Conservation (phyloP, 2,329 filamentous ascomycete genomes). For the Calonectria honghensis region DNA sequence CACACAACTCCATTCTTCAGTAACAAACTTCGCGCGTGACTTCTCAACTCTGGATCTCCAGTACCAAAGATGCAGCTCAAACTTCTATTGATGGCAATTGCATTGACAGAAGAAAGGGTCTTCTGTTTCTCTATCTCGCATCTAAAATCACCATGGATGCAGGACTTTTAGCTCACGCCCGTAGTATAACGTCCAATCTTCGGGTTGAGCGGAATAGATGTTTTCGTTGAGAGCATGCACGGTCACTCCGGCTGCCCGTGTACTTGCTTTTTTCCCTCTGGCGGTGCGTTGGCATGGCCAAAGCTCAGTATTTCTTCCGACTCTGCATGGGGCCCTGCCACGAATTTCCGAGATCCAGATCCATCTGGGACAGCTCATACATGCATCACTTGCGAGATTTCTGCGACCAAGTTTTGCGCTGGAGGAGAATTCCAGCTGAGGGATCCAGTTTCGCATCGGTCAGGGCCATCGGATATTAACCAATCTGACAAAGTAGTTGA, state of each 20-base stretch:
- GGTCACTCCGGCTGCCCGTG: neutral
- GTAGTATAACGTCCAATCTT: neutral
- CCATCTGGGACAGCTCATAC: neutral
- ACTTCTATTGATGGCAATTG: too few species aligned
- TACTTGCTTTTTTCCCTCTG: slow-evolving; percentile 17
- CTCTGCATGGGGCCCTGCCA: slow-evolving; percentile 11
- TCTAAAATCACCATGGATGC: neutral
- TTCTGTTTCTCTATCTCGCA: too few species aligned
- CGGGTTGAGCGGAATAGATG: neutral
- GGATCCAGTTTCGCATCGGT: neutral
- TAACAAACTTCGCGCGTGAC: too few species aligned
- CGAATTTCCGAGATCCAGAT: slow-evolving; percentile 10
- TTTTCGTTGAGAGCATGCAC: neutral
- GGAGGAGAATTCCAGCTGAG: neutral
- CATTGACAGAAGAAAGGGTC: too few species aligned
- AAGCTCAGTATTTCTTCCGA: slow-evolving; percentile 10
- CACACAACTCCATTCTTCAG: too few species aligned
- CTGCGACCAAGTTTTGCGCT: neutral
- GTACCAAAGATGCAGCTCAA: too few species aligned
- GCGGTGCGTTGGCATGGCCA: slow-evolving; percentile 5
- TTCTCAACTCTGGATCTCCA: too few species aligned
- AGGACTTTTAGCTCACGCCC: neutral
- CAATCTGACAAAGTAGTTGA: neutral
- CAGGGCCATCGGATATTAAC: neutral
- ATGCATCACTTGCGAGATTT: neutral